Conservation (phyloP, 441 rosid genomes). For the Rhodomyrtus psidioides region DNA sequence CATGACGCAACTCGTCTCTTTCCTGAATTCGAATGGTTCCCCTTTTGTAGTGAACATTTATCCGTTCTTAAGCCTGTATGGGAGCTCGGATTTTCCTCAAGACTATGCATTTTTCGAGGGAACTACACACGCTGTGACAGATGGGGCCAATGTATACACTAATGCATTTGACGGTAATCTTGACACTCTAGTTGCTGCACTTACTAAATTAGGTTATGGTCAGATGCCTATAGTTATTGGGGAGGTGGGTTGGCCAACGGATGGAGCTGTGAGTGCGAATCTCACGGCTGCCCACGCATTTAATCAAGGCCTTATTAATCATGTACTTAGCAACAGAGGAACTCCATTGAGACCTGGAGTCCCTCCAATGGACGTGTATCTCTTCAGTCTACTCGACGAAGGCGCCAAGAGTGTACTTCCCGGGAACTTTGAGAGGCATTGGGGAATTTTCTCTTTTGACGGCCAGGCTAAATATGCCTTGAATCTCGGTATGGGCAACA, state of each 20-base stretch:
- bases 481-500: slow-evolving; percentile 70
- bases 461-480: slow-evolving; percentile 91
- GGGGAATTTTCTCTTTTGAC: slow-evolving; percentile 97
- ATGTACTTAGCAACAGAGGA: slow-evolving; percentile 62
- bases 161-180: slow-evolving; percentile 93
- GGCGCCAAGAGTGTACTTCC: slow-evolving; percentile 81
- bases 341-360: slow-evolving; percentile 81
- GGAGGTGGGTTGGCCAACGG: slow-evolving; percentile 97
- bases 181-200: slow-evolving; percentile 89
- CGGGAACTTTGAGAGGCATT: slow-evolving; percentile 90
- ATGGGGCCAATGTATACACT: slow-evolving; percentile 67
- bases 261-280: slow-evolving; percentile 78
- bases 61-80: slow-evolving; percentile 93
- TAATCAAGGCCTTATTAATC: slow-evolving; percentile 79
- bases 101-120: slow-evolving; percentile 91
- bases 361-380: slow-evolving; percentile 76
- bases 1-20: slow-evolving; percentile 68
- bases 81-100: slow-evolving; percentile 84
- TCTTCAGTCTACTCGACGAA: slow-evolving; percentile 86
- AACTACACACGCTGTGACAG: slow-evolving; percentile 68
- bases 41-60: slow-evolving; percentile 90
- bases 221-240: slow-evolving; percentile 91
- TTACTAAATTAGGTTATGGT: slow-evolving; percentile 66
- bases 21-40: slow-evolving; percentile 81
- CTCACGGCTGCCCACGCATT: slow-evolving; percentile 75